Percentiles rank a stretch among this genome's conserved stretches.
Conservation (phyloP, 140 eudicot genomes). For the Cichorium intybus region DNA sequence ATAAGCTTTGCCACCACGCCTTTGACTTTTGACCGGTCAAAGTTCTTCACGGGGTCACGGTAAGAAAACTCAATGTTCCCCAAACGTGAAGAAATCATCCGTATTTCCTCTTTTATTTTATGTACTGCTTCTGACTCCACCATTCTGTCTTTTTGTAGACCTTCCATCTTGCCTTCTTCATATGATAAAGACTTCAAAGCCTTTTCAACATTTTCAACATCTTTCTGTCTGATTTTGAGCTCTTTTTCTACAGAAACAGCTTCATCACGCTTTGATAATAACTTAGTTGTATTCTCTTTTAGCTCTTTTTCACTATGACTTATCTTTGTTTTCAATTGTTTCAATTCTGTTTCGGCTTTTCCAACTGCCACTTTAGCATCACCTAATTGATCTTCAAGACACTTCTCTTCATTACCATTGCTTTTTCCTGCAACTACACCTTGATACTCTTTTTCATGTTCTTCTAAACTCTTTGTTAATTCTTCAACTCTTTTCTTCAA, state of each 20-base stretch:
- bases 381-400: conserved; percentile 91
- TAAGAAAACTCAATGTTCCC: conserved; percentile 83
- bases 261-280: conserved; percentile 67
- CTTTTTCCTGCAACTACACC: conserved; percentile 97
- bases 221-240: conserved; percentile 57
- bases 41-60: conserved; percentile 81
- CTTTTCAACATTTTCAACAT: conserved; percentile 68
- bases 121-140: conserved; percentile 60
- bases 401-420: conserved; percentile 90
- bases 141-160: conserved; percentile 67
- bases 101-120: conserved; percentile 71
- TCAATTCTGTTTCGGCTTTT: conserved; percentile 79
- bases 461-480: conserved; percentile 72
- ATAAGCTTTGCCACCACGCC: conserved; percentile 99
- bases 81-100: conserved; percentile 61
- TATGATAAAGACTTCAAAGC: conserved; percentile 60
- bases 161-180: conserved; percentile 80
- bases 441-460: conserved; percentile 88
- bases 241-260: conserved; percentile 78
- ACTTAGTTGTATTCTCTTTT: conserved; percentile 59
- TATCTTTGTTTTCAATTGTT: conserved; percentile 80
- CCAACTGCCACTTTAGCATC: conserved; percentile 99
- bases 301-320: conserved; percentile 77
- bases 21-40: conserved; percentile 87
- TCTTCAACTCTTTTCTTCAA: conserved; percentile 55